These are phyloP conservation scores for Trametes maxima DNA, from an alignment of 768 basidiomycete genomes.

Conservation along the genomic window DNA sequence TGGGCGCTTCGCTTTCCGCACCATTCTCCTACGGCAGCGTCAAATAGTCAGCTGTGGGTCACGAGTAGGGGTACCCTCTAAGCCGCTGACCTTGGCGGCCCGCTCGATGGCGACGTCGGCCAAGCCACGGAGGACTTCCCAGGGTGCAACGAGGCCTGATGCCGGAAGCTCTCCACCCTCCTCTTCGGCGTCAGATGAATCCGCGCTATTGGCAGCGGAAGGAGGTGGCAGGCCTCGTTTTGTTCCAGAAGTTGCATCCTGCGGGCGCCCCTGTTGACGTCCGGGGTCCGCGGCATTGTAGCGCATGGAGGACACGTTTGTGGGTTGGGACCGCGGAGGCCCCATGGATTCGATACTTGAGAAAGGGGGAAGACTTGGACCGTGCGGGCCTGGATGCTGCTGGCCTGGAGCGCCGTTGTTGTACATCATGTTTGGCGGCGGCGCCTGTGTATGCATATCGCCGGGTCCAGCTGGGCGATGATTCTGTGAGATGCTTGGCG, in stretches of 20 bases:
- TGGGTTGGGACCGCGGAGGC: constrained; percentile 33
- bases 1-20: constrained; percentile 73
- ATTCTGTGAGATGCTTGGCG: constrained; percentile 9
- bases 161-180: constrained; percentile 84
- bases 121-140: constrained; percentile 80
- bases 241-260: constrained; percentile 39
- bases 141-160: constrained; percentile 80
- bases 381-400: constrained; percentile 35
- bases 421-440: constrained; percentile 45
- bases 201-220: constrained; percentile 73
- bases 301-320: constrained; percentile 60
- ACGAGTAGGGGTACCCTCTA: neutral
- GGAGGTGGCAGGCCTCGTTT: constrained; percentile 64
- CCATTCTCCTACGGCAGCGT: constrained; percentile 63
- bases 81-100: constrained; percentile 64
- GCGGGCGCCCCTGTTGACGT: constrained; percentile 25
- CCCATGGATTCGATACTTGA: constrained; percentile 66
- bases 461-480: constrained; percentile 36
- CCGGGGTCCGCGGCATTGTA: constrained; percentile 51
- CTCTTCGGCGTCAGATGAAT: constrained; percentile 85
- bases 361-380: constrained; percentile 68
- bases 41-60: constrained; percentile 8
- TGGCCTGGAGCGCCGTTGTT: constrained; percentile 22
- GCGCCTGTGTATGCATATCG: constrained; percentile 48
- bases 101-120: constrained; percentile 82